Evolutionary conservation across 495 filamentous ascomycete species (phyloP).

Genomic region (Mycothermus thermophilus): DNA sequence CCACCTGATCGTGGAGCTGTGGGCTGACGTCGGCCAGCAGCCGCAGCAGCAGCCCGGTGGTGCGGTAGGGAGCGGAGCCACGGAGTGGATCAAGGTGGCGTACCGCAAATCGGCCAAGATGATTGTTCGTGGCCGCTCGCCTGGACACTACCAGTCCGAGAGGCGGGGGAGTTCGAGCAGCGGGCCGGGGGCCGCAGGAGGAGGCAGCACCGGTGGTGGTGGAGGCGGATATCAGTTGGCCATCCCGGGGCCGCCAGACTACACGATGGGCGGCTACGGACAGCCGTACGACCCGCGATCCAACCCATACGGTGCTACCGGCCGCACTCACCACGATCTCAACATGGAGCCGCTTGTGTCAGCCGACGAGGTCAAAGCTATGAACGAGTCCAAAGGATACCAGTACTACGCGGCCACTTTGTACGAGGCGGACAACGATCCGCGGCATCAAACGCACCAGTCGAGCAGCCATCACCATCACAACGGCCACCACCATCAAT

Average conservation of each 20-base stretch:
- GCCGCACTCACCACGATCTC: slow-evolving; percentile 27
- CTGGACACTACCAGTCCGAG: slow-evolving; percentile 84
- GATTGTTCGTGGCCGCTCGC: slow-evolving; percentile 86
- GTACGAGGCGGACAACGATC: slow-evolving; percentile 26
- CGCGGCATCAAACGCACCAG: slow-evolving; percentile 17
- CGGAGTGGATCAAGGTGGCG: slow-evolving; percentile 76
- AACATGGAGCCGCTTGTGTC: slow-evolving; percentile 31
- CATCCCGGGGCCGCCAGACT: slow-evolving; percentile 24
- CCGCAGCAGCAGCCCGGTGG: slow-evolving; percentile 23
- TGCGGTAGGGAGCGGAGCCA: too few species aligned
- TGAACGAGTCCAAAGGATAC: slow-evolving; percentile 30
- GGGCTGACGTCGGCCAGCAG: slow-evolving; percentile 51
- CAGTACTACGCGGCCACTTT: slow-evolving; percentile 34
- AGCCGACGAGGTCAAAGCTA: slow-evolving; percentile 32
- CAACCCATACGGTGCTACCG: slow-evolving; percentile 26
- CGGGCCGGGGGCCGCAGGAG: slow-evolving; percentile 50
- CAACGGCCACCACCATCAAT: not conserved
- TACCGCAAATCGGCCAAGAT: slow-evolving; percentile 66
- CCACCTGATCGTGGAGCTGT: slow-evolving; percentile 80
- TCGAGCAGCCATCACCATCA: slow-evolving; percentile 1
- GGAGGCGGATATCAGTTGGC: slow-evolving; percentile 26
- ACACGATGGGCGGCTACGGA: slow-evolving; percentile 14
- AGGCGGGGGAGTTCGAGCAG: slow-evolving; percentile 60
- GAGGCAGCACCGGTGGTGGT: slow-evolving; percentile 32
- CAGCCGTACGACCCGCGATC: slow-evolving; percentile 24